phyloP scores from a whole-genome alignment of 2,329 filamentous ascomycete genomes.

The Zopfia rhizophila region DNA sequence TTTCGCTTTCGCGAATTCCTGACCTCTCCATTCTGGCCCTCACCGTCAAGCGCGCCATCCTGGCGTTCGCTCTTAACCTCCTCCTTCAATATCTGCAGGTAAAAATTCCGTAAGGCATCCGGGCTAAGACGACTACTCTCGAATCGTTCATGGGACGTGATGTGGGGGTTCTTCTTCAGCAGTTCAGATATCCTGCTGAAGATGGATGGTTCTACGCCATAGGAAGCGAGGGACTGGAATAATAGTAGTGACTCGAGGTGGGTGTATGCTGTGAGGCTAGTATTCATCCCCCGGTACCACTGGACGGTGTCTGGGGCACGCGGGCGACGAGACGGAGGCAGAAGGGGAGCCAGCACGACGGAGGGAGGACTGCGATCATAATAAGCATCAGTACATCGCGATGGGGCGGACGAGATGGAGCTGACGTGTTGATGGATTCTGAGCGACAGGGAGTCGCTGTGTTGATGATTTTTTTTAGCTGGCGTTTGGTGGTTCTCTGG shows the following conservation, averaged over 20 bases:
- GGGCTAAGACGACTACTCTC: constrained; percentile 79
- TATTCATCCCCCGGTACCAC: constrained; percentile 62
- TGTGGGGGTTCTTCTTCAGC: constrained; percentile 76
- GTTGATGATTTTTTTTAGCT: constrained; percentile 29
- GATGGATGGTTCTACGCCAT: constrained; percentile 72
- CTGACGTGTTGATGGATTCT: constrained; percentile 11
- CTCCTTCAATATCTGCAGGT: constrained; percentile 78
- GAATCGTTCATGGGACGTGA: constrained; percentile 76
- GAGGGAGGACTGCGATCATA: constrained; percentile 25
- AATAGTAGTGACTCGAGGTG: constrained; percentile 86
- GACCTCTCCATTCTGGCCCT: constrained; percentile 42
- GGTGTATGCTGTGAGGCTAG: constrained; percentile 74
- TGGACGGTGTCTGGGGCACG: constrained; percentile 35
- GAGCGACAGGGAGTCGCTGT: constrained; percentile 15
- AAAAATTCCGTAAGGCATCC: constrained; percentile 81
- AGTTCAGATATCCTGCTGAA: constrained; percentile 79
- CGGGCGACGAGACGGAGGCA: constrained; percentile 38
- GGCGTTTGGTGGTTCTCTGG: constrained; percentile 18
- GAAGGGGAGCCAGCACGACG: constrained; percentile 51
- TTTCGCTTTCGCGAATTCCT: constrained; percentile 76
- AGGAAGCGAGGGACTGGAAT: constrained; percentile 79
- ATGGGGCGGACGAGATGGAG: constrained; percentile 24
- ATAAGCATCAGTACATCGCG: constrained; percentile 37
- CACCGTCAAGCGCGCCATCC: constrained; percentile 51
- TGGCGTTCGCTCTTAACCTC: constrained; percentile 69